Conservation (phyloP, 495 filamentous ascomycete genomes). For the Penicillium soppii region DNA sequence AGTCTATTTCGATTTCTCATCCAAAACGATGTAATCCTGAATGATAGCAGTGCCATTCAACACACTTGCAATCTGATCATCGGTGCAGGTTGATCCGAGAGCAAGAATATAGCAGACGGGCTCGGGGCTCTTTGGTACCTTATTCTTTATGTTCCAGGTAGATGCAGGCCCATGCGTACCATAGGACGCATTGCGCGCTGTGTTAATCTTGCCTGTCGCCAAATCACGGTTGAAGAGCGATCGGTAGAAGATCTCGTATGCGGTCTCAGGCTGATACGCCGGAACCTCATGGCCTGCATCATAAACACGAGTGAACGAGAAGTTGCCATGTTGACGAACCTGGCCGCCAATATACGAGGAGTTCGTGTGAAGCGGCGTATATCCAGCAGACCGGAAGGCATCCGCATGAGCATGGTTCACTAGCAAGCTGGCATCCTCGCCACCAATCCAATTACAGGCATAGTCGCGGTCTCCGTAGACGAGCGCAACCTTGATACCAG, state of each 20-base stretch:
- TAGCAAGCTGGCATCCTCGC: constrained; percentile 40
- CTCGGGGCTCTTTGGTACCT: constrained; percentile 35
- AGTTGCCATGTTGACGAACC: constrained; percentile 58
- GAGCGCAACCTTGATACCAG: constrained; percentile 64
- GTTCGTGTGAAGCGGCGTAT: constrained; percentile 47
- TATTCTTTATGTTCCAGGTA: constrained; percentile 52
- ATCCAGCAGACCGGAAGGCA: constrained; percentile 50
- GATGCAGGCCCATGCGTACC: constrained; percentile 48
- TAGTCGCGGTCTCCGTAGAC: constrained; percentile 67
- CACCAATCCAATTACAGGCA: constrained; percentile 53
- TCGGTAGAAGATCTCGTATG: constrained; percentile 55
- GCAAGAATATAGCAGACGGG: constrained; percentile 49
- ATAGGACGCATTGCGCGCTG: constrained; percentile 38
- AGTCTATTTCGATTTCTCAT: neutral
- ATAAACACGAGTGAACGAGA: constrained; percentile 60
- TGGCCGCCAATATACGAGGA: constrained; percentile 46
- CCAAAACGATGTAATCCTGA: constrained; percentile 49
- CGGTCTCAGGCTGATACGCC: constrained; percentile 56
- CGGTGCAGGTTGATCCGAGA: constrained; percentile 40
- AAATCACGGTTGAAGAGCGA: constrained; percentile 54
- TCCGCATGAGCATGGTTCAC: constrained; percentile 41
- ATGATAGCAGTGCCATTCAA: constrained; percentile 48
- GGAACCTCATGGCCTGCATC: constrained; percentile 62
- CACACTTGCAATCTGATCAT: constrained; percentile 47
- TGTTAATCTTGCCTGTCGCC: constrained; percentile 52